Evolutionary conservation across 352 stramenopile species (phyloP).

Genomic region (Aphanomyces euteiches): DNA sequence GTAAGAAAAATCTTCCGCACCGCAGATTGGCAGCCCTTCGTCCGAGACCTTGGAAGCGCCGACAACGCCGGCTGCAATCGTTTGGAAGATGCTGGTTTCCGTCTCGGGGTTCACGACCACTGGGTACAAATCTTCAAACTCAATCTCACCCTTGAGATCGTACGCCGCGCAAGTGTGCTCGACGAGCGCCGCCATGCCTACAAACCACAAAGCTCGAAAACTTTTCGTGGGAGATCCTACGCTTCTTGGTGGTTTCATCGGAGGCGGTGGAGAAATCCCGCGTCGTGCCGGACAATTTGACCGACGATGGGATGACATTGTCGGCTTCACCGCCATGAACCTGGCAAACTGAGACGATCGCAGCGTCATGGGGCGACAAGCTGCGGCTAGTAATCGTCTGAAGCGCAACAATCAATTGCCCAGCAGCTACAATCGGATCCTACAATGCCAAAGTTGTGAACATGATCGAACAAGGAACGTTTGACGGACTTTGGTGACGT

Average conservation of each 20-base stretch:
- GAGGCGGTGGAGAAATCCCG: too few relatives aligned
- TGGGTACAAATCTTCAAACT: conserved; percentile 66
- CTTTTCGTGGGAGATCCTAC: too few relatives aligned
- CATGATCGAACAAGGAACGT: background rate
- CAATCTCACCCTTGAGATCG: conserved; percentile 61
- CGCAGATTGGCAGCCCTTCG: conserved; percentile 84
- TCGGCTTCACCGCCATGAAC: conserved; percentile 90
- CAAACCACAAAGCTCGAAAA: background rate
- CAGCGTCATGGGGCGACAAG: conserved; percentile 87
- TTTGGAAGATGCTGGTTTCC: conserved; percentile 68
- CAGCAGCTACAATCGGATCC: conserved; percentile 89
- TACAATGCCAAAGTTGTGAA: conserved; percentile 41
- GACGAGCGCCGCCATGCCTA: conserved; percentile 73
- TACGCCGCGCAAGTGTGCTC: conserved; percentile 74
- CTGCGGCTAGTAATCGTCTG: conserved; percentile 91
- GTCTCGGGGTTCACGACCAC: conserved; percentile 71
- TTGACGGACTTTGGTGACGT: conserved; percentile 41
- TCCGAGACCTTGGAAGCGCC: conserved; percentile 55
- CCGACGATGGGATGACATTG: conserved; percentile 89
- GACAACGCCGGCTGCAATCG: conserved; percentile 59
- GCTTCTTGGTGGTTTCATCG: too few relatives aligned
- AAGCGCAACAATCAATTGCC: conserved; percentile 87
- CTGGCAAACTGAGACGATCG: conserved; percentile 89
- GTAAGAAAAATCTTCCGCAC: conserved; percentile 93
- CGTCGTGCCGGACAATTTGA: too few relatives aligned